Base-by-base conservation (phyloP, 2,329 filamentous ascomycete genomes). In the Tolypocladium guangdongense region DNA sequence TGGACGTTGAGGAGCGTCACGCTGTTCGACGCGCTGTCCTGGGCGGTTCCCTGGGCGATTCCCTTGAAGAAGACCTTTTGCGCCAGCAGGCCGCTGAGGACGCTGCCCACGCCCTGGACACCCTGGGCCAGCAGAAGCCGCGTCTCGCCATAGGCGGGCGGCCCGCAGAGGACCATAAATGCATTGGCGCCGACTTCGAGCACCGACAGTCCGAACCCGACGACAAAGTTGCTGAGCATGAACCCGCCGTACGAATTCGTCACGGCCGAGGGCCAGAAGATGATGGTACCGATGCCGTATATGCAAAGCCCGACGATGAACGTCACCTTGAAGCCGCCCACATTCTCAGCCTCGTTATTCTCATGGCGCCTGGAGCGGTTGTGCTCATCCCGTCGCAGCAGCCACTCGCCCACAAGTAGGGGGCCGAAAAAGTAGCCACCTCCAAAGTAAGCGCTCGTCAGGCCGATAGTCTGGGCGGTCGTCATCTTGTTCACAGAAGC, bases 161-260 rank as follows among this genome's bases (percentile, higher is more conserved):
- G 87, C 4, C 89, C 89, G 65, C 87, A 91, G 27, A 90, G 78
- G 55, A 76, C 72, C 53, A 84, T 66, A 58, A 86, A 93, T 0
- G 88, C 86, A 64, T 93, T 92, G 48, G 88, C 88, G 2, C 84
- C 86, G 0, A 88, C 90, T 64, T 95, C 89, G 27, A 93, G 78
- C 0, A 90, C 82, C 1, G 83, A 83, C 1, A 93, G 74, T 2
- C 87, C 88, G 56, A 86, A 87, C 0, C 87, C 88, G 52, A 90
- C 86, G 32, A 92, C 83, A 61, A 92, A 82, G 58, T 76, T 83
- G 60, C 78, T 83, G 49, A 87, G 80, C 68, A 90, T 83, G 68
- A 92, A 93, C 2, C 89, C 89, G 18, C 83, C 80, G 59, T 88
- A 93, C 2, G 86, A 88, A 46, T 78, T 77, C 55, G 89, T 78